Evolutionary conservation across 1,139 yeast genomes (phyloP).

Genomic region (Kurtzmaniella quercitrusa): DNA sequence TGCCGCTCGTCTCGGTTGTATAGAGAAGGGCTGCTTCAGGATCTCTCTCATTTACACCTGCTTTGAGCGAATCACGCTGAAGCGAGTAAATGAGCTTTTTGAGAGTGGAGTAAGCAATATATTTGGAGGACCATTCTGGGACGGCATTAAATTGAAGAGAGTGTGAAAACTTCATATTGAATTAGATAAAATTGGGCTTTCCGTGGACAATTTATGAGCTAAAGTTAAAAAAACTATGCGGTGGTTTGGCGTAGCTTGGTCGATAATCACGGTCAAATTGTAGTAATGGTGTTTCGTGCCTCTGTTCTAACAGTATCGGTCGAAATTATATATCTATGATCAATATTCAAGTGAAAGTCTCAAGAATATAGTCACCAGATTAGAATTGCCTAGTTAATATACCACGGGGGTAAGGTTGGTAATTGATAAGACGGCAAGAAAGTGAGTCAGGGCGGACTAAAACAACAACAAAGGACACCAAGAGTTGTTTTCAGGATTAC

Average conservation of each 20-base stretch:
- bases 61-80: conserved; percentile 51
- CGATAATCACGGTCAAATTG: too few species aligned
- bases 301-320: too few species aligned
- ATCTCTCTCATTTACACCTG: conserved; percentile 18
- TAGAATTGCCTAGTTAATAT: too few species aligned
- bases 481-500: neutral
- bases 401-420: neutral
- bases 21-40: conserved; percentile 30
- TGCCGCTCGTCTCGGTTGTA: conserved; percentile 19
- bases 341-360: too few species aligned
- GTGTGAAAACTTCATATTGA: conserved; percentile 65
- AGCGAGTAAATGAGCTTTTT: conserved; percentile 63
- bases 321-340: too few species aligned
- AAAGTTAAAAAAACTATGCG: too few species aligned
- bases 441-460: neutral
- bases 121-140: conserved; percentile 73
- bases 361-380: too few species aligned
- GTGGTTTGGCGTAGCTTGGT: neutral
- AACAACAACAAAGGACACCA: neutral
- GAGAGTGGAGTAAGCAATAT: conserved; percentile 60
- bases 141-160: conserved; percentile 71
- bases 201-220: too few species aligned
- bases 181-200: too few species aligned
- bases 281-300: too few species aligned
- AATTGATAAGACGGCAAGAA: neutral